Base-by-base conservation (phyloP, 768 basidiomycete genomes). In the Cubamyces lactineus region DNA sequence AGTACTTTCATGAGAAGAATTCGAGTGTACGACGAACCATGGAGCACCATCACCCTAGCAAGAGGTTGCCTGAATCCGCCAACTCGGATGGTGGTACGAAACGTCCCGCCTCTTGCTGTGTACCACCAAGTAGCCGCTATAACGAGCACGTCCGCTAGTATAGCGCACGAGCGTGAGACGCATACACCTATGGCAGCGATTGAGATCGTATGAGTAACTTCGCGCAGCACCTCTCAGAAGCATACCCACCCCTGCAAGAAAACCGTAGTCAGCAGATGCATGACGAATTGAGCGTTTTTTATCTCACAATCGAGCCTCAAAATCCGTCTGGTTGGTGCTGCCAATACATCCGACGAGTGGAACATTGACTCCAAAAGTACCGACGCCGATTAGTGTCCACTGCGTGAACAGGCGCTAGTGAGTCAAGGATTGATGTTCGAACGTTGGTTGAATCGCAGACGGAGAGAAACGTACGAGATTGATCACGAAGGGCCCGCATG, bases 71-170 rank as follows among this genome's bases (percentile, higher is more conserved):
- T 46, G 45, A 34, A 34, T 34, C 48, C n/a, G 28, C 15, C 48
- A 1, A 23, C 24, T 15, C 26, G 26, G 16, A 26, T 28, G 13
- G 24, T 15, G 26, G 23, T 26, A 8, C 13, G 48, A 49, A 15
- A 23, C 48, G 17, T 28, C 48, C 15, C 28, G 34, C 34, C 34
- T 34, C 11, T 4, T 13, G 48, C 21, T 19, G 48, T 19, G 12
- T 28, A 19, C 52, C 39, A 41, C 54, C 54, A 55, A 21, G 54
- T 55, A n/a, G 30, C 30, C 17, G 28, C 28, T 26, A 55, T 45
- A 40, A 55, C 28, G 17, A 55, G 42, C 8, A 45, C 28, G 12
- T 55, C 54, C 8, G 54, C 42, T 1, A 28, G 24, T 3, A 46
- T 55, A 16, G 28, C 26, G 26, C 43, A 55, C 17, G 43, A 28